Evolutionary conservation across 768 basidiomycete genomes (phyloP).

Genomic region (Agrocybe praecox): DNA sequence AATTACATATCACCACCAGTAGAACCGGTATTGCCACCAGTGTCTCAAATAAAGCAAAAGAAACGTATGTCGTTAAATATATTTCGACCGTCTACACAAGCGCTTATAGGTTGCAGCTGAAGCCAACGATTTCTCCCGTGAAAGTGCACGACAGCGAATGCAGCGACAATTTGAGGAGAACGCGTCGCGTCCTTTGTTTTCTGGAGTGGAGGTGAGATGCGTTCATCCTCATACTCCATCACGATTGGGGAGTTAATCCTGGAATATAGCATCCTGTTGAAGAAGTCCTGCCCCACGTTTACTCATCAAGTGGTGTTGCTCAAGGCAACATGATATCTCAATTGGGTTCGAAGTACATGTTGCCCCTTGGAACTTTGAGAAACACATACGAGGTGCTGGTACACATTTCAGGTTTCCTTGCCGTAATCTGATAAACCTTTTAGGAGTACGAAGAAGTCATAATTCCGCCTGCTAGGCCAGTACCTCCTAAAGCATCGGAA

Average conservation of each 20-base stretch:
- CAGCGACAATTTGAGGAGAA: slow-evolving; percentile 62
- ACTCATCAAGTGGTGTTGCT: slow-evolving; percentile 62
- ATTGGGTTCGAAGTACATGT: slow-evolving; percentile 73
- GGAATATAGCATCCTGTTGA: slow-evolving; percentile 47
- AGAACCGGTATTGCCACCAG: background rate
- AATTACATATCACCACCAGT: background rate
- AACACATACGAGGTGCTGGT: slow-evolving; percentile 61
- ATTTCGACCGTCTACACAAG: background rate
- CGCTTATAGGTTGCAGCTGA: slow-evolving; percentile 4
- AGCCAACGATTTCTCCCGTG: slow-evolving; percentile 33
- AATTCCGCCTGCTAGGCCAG: slow-evolving; percentile 79
- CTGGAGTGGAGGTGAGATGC: slow-evolving; percentile 47
- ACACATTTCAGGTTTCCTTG: slow-evolving; percentile 7
- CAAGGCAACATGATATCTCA: slow-evolving; percentile 72
- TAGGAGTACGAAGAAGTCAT: slow-evolving; percentile 90
- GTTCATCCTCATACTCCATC: background rate
- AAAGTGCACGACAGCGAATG: slow-evolving; percentile 61
- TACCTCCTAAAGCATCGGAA: slow-evolving; percentile 76
- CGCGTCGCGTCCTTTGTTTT: slow-evolving; percentile 67
- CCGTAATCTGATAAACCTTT: background rate
- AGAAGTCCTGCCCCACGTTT: slow-evolving; percentile 86
- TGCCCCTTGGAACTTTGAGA: slow-evolving; percentile 83
- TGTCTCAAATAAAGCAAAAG: background rate
- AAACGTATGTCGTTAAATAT: slow-evolving; percentile 1
- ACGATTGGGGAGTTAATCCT: background rate